Base-by-base conservation (phyloP, 2,329 filamentous ascomycete genomes). In the Fusarium marasasianum region DNA sequence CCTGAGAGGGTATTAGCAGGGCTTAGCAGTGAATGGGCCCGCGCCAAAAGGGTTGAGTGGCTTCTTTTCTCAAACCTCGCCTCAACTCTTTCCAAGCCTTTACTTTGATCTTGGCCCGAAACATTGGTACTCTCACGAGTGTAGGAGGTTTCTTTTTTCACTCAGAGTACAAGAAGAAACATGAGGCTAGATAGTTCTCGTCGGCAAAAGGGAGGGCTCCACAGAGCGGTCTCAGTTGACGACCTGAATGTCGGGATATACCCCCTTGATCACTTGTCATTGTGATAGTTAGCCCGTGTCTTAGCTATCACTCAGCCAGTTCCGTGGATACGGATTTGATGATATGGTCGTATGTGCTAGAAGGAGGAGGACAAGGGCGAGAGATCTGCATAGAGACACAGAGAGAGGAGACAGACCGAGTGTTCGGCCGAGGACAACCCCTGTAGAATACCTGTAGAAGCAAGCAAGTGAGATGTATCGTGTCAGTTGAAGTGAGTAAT, bases 291-390 rank as follows among this genome's bases (percentile, higher is more conserved):
- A 41, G 63, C 26, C 47, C 37, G 45, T 74, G 72, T 74, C 56
- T 74, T 59, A 60, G 29, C 56, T 69, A 62, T 69, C 63, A 66
- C 72, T 72, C 72, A 62, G 72, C 72, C 72, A 57, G 68, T 75
- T 54, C 72, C 72, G 59, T 53, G 72, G 68, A 57, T 74, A 63
- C 43, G 72, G 72, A 38, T 72, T 72, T 61, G n/a, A 37, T 29
- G 38, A 45, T 48, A 31, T 29, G 14, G 20, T 48, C 8, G 31
- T 35, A 35, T 15, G 33, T 29, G 29, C 26, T 38, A 45, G 58
- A 26, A 37, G 35, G 31, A 56, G 33, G 35, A 9, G 51, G 44
- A 60, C 47, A 68, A 74, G 66, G 71, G 71, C 50, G 54, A 73
- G 33, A 44, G 62, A 73, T 73, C 62, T 73, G 45, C 71, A 55